These are phyloP conservation scores for Oemleria cerasiformis DNA, from an alignment of 306 rosid genomes.

Conservation along the genomic window DNA sequence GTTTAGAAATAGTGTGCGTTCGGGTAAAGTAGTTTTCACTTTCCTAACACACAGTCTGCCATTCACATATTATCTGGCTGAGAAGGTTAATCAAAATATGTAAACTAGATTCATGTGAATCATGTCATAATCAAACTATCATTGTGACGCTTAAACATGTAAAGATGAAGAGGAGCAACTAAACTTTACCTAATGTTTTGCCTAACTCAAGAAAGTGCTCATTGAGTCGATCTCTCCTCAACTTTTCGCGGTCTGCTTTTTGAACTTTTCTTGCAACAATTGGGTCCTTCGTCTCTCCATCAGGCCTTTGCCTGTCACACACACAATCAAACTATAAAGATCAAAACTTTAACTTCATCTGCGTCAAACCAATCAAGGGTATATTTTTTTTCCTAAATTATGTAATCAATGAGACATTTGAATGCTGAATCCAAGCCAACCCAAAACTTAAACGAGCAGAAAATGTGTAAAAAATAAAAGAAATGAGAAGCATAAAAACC, in stretches of 20 bases:
- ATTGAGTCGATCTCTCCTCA: slow-evolving; percentile 80
- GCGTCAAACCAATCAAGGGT: not conserved
- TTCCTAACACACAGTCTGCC: too few species aligned
- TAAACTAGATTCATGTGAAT: not conserved
- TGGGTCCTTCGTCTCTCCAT: slow-evolving; percentile 57
- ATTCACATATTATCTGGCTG: not conserved
- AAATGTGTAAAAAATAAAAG: not conserved
- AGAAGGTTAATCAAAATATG: not conserved
- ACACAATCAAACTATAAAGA: not conserved
- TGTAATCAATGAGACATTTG: not conserved
- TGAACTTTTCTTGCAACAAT: slow-evolving; percentile 60
- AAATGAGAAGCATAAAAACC: slow-evolving; percentile 23
- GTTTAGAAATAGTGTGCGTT: not conserved
- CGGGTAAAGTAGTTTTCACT: not conserved
- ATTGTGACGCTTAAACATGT: not conserved
- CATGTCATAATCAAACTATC: not conserved
- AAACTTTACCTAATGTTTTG: slow-evolving; percentile 55
- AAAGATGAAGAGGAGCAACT: not conserved
- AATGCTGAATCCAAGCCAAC: slow-evolving; percentile 4
- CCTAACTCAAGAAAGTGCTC: slow-evolving; percentile 77
- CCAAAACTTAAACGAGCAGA: not conserved
- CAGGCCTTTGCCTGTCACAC: slow-evolving; percentile 46
- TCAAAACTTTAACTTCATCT: not conserved
- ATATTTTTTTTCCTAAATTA: not conserved
- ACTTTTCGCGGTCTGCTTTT: slow-evolving; percentile 91